Evolutionary conservation across 345 rosid genomes (phyloP).

Genomic region (Lenwebbia sp.): DNA sequence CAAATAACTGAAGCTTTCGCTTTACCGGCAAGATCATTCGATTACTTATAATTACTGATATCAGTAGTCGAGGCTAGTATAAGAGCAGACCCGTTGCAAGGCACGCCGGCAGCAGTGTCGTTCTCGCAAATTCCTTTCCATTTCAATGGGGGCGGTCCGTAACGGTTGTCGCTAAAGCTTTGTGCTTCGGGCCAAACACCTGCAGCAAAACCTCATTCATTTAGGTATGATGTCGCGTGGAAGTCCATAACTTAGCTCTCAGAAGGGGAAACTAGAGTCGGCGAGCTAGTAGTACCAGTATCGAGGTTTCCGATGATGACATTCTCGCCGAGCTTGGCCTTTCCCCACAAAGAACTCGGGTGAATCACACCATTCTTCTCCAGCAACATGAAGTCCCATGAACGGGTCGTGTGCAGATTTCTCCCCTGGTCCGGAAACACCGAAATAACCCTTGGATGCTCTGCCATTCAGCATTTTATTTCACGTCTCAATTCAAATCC

Average conservation of each 20-base stretch:
- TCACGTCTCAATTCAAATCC: background rate
- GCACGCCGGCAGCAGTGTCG: constrained; percentile 11
- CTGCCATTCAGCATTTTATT: constrained; percentile 7
- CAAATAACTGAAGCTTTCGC: background rate
- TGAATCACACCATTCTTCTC: constrained; percentile 20
- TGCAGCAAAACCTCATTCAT: background rate
- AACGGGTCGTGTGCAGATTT: constrained; percentile 42
- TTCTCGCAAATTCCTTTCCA: constrained; percentile 49
- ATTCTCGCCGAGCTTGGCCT: constrained; percentile 38
- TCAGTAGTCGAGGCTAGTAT: background rate
- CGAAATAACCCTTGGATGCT: constrained; percentile 34
- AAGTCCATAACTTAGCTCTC: background rate
- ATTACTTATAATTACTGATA: background rate
- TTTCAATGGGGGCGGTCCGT: constrained; percentile 33
- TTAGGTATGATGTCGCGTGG: background rate
- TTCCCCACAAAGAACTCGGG: constrained; percentile 21
- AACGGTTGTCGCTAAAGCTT: constrained; percentile 42
- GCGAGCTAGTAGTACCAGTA: constrained; percentile 22
- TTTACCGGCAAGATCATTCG: background rate
- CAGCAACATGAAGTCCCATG: constrained; percentile 47
- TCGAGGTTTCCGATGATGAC: constrained; percentile 45
- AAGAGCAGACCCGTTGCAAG: constrained; percentile 36
- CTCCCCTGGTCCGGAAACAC: constrained; percentile 27
- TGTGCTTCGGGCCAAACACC: constrained; percentile 71
- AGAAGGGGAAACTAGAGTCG: background rate